These are phyloP conservation scores for Fusarium globosum DNA, from an alignment of 2,329 filamentous ascomycete genomes.

Conservation along the genomic window DNA sequence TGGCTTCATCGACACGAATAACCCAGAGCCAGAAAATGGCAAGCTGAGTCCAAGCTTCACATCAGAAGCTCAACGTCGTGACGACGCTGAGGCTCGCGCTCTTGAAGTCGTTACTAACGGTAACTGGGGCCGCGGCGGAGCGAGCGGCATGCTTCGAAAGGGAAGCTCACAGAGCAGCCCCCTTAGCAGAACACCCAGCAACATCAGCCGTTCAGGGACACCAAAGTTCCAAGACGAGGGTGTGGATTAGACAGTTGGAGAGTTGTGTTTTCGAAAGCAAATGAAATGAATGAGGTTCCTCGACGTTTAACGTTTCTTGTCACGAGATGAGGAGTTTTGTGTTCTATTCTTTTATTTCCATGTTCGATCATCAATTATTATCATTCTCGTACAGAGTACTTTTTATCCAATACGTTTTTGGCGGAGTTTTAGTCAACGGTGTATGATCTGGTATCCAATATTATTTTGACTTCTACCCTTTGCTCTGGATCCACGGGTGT, in stretches of 20 bases:
- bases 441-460: slow-evolving; percentile 21
- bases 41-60: slow-evolving; percentile 53
- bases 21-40: slow-evolving; percentile 50
- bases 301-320: slow-evolving; percentile 28
- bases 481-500: neutral
- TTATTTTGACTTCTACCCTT: neutral
- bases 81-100: slow-evolving; percentile 58
- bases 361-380: slow-evolving; percentile 4
- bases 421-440: slow-evolving; percentile 6
- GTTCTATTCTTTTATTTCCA: slow-evolving; percentile 11
- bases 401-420: neutral
- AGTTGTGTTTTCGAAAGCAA: slow-evolving; percentile 22
- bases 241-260: slow-evolving; percentile 46
- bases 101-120: slow-evolving; percentile 57
- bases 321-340: slow-evolving; percentile 37
- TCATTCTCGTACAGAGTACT: slow-evolving; percentile 22
- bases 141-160: slow-evolving; percentile 57
- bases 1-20: slow-evolving; percentile 43
- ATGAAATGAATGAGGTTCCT: slow-evolving; percentile 21
- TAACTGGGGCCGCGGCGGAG: slow-evolving; percentile 55
- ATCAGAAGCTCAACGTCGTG: slow-evolving; percentile 49
- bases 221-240: slow-evolving; percentile 46
- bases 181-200: slow-evolving; percentile 20
- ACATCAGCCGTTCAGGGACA: slow-evolving; percentile 28
- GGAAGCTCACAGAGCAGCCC: slow-evolving; percentile 43